phyloP scores from a whole-genome alignment of 2,329 filamentous ascomycete species.

The Xylaria sp. region DNA sequence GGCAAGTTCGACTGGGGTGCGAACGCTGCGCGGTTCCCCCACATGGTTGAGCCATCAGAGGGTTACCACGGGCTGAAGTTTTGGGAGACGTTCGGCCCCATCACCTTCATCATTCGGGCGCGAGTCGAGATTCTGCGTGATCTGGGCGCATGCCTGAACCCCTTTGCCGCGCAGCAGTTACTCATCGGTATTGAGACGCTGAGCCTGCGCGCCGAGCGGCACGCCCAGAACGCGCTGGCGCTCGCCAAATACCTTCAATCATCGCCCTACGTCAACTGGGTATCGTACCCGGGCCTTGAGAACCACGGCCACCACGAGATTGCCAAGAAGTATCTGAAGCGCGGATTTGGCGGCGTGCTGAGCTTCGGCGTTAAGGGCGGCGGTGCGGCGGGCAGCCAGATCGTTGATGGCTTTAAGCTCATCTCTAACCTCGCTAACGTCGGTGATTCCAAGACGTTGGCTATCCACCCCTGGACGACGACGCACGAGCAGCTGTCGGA shows the following conservation, averaged over 20 bases:
- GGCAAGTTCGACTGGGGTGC: conserved; percentile 96
- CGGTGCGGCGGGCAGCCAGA: conserved; percentile 80
- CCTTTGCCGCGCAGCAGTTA: conserved; percentile 92
- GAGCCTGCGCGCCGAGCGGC: conserved; percentile 84
- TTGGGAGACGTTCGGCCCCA: conserved; percentile 87
- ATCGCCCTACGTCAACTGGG: conserved; percentile 88
- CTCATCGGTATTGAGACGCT: conserved; percentile 90
- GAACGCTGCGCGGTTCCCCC: conserved; percentile 84
- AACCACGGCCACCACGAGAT: conserved; percentile 81
- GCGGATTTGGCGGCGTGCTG: conserved; percentile 89
- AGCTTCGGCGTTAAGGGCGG: conserved; percentile 95
- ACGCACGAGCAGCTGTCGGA: conserved; percentile 90
- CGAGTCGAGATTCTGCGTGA: conserved; percentile 93
- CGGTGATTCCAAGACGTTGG: conserved; percentile 92
- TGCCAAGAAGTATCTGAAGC: conserved; percentile 86
- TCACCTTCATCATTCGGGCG: conserved; percentile 84
- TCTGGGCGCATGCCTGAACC: conserved; percentile 82
- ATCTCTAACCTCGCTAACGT: conserved; percentile 97
- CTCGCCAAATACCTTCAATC: conserved; percentile 85
- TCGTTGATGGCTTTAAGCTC: conserved; percentile 94
- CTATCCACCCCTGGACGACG: conserved; percentile 94
- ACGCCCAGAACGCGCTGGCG: conserved; percentile 83
- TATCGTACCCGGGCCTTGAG: conserved; percentile 89
- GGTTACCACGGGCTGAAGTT: conserved; percentile 96
- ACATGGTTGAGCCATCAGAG: conserved; percentile 87